A percentile compares a stretch with the other conserved stretches of the same genome.
Conservation (phyloP, 352 stramenopile genomes). For the Phytophthora cactorum region DNA sequence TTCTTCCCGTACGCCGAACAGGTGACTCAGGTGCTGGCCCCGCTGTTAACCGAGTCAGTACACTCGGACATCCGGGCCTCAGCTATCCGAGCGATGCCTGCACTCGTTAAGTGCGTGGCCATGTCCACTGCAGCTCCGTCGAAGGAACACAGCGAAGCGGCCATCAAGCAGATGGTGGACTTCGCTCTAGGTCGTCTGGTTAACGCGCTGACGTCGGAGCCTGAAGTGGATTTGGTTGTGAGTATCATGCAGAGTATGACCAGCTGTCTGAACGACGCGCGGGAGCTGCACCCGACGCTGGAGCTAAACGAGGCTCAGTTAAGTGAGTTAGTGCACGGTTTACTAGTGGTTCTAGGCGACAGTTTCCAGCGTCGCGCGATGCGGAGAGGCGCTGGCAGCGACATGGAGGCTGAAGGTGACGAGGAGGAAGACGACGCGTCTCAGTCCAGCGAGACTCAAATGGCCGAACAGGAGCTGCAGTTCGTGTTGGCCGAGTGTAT, state of each 20-base stretch:
- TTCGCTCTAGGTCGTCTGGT: constrained; percentile 83
- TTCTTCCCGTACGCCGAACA: constrained; percentile 91
- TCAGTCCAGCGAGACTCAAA: constrained; percentile 48
- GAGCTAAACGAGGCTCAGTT: constrained; percentile 80
- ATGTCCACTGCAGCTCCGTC: constrained; percentile 47
- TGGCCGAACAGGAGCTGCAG: constrained; percentile 73
- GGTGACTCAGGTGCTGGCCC: constrained; percentile 81
- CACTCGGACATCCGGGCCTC: constrained; percentile 87
- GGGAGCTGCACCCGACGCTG: constrained; percentile 45
- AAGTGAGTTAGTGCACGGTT: constrained; percentile 68
- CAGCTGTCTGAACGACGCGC: constrained; percentile 60
- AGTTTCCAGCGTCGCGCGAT: constrained; percentile 82
- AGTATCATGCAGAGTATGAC: constrained; percentile 91
- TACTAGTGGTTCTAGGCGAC: constrained; percentile 79
- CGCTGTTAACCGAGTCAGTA: constrained; percentile 83
- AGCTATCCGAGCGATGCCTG: constrained; percentile 80
- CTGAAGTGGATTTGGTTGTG: constrained; percentile 84
- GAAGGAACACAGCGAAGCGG: constrained; percentile 36
- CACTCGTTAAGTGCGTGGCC: constrained; percentile 77
- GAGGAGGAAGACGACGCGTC: constrained; percentile 58
- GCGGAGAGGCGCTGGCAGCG: constrained; percentile 36
- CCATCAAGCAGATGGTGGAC: constrained; percentile 88
- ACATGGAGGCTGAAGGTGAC: constrained; percentile 41
- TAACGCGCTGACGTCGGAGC: constrained; percentile 79
- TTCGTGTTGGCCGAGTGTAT: constrained; percentile 85